Conservation (phyloP, 139 green algal species). For the Picochlorum sp. region DNA sequence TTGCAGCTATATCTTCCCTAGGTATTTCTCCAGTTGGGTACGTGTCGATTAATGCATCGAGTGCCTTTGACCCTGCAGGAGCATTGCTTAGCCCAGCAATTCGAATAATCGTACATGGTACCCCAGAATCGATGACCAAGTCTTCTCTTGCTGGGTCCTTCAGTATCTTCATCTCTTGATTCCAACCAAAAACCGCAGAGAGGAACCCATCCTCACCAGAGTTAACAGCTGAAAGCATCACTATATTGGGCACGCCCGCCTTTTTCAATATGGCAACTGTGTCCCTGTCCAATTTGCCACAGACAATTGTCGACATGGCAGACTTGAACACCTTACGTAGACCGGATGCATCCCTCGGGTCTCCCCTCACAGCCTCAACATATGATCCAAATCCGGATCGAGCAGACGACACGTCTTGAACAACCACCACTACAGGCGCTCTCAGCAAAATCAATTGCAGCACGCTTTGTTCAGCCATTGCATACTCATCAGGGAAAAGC, state of each 20-base stretch:
- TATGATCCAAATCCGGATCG: conserved; percentile 16
- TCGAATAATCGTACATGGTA: conserved; percentile 13
- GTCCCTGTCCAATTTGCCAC: neutral
- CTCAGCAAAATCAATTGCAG: conserved; percentile 25
- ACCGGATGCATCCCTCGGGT: conserved; percentile 1
- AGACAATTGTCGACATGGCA: conserved; percentile 9
- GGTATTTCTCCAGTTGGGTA: neutral
- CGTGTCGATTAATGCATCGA: neutral
- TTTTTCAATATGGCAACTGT: conserved; percentile 1
- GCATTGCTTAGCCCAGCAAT: conserved; percentile 3
- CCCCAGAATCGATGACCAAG: conserved; percentile 1
- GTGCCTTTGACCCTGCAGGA: neutral
- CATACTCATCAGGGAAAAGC: conserved; percentile 10
- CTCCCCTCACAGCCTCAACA: conserved; percentile 9
- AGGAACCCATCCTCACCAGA: neutral
- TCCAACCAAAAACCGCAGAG: neutral
- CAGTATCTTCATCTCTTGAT: conserved; percentile 5
- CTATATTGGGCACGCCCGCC: conserved; percentile 7
- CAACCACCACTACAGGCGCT: conserved; percentile 3
- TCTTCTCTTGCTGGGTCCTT: conserved; percentile 5
- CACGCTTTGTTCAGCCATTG: conserved; percentile 25
- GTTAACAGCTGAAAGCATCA: conserved; percentile 10
- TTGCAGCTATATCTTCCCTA: conserved; percentile 22
- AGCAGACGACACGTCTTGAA: conserved; percentile 2
- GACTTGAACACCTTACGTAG: too few species aligned